phyloP scores from a whole-genome alignment of 106 monocot species.

The Dendrobium officinale region DNA sequence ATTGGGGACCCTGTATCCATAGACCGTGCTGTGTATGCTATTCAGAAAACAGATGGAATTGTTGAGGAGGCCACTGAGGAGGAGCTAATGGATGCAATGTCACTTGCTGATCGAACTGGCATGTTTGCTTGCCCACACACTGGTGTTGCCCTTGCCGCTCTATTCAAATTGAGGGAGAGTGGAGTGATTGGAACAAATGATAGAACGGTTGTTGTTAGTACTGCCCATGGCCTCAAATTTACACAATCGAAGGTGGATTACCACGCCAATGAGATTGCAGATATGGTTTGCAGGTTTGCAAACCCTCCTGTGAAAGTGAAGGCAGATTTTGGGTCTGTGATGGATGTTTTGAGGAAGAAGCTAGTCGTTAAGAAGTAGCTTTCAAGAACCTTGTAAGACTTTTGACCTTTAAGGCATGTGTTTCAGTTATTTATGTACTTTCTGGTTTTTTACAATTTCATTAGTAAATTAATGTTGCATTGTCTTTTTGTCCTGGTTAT shows the following conservation, averaged over 20 bases:
- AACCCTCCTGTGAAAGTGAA: slow-evolving; percentile 89
- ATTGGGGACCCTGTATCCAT: slow-evolving; percentile 93
- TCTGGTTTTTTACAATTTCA: background rate
- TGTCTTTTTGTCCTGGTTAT: no score
- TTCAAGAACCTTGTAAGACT: background rate
- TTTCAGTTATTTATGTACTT: background rate
- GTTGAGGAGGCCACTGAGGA: slow-evolving; percentile 98
- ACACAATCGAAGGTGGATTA: slow-evolving; percentile 82
- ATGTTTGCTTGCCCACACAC: slow-evolving; percentile 98
- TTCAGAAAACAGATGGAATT: slow-evolving; percentile 57
- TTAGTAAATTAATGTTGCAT: no score
- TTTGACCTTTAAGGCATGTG: background rate
- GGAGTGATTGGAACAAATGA: slow-evolving; percentile 65
- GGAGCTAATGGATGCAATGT: slow-evolving; percentile 90
- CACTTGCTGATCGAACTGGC: slow-evolving; percentile 71
- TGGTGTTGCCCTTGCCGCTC: slow-evolving; percentile 82
- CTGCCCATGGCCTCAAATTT: slow-evolving; percentile 93
- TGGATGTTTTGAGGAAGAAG: slow-evolving; percentile 74
- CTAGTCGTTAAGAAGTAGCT: slow-evolving; percentile 18
- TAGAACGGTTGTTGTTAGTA: slow-evolving; percentile 80
- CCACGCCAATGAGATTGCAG: slow-evolving; percentile 50
- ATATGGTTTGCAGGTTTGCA: slow-evolving; percentile 55
- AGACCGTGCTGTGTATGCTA: slow-evolving; percentile 72
- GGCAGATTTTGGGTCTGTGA: slow-evolving; percentile 82
- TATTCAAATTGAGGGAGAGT: slow-evolving; percentile 60